phyloP scores from a whole-genome alignment of 805 yeast genomes.

The Metschnikowia henanensis region DNA sequence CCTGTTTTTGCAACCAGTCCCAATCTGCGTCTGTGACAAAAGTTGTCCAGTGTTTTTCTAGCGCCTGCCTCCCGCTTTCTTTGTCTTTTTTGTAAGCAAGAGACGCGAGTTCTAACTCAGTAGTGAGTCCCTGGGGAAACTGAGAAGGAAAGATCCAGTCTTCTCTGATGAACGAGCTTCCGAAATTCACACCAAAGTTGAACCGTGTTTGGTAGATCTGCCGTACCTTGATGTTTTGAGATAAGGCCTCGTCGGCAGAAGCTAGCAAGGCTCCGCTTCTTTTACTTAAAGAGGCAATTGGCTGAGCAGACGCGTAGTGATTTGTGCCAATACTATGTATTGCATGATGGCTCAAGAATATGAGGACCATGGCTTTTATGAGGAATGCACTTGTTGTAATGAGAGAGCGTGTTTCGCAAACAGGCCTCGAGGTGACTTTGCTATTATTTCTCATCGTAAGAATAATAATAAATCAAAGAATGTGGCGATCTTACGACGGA shows the following conservation, averaged over 20 bases:
- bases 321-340: no score
- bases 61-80: conserved; percentile 49
- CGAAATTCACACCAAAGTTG: conserved; percentile 85
- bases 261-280: not conserved
- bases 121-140: conserved; percentile 56
- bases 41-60: conserved; percentile 64
- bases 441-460: no score
- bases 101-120: conserved; percentile 76
- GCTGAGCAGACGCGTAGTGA: not conserved
- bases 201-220: conserved; percentile 60
- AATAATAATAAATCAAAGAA: no score
- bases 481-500: no score
- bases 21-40: conserved; percentile 73
- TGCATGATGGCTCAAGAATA: no score
- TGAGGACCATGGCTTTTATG: no score
- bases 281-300: no score
- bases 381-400: no score
- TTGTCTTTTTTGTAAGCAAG: conserved; percentile 46
- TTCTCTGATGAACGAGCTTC: conserved; percentile 77
- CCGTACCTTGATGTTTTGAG: conserved; percentile 34
- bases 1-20: conserved; percentile 64
- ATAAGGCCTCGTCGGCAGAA: conserved; percentile 29
- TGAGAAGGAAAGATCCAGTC: conserved; percentile 69
- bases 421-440: no score
- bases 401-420: no score